These are phyloP conservation scores for Metschnikowia lochheadii DNA, from an alignment of 805 yeast species.

Conservation along the genomic window DNA sequence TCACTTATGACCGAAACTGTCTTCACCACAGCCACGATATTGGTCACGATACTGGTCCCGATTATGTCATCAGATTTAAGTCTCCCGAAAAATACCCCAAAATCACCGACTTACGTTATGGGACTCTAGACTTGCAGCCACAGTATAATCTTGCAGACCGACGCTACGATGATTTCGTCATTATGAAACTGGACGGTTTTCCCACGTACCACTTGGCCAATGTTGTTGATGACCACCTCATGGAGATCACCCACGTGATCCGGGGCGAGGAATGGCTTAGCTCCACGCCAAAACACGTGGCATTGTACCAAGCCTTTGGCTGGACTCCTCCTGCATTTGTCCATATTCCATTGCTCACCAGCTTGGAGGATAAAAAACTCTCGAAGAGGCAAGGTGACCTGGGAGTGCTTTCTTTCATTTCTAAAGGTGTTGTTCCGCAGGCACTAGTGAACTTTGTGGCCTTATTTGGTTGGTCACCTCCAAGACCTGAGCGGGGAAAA, in stretches of 20 bases:
- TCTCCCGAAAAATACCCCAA: slow-evolving; percentile 68
- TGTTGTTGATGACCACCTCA: slow-evolving; percentile 89
- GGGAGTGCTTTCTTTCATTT: slow-evolving; percentile 57
- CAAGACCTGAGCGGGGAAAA: slow-evolving; percentile 46
- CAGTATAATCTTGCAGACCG: slow-evolving; percentile 67
- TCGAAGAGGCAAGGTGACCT: slow-evolving; percentile 84
- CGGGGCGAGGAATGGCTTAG: slow-evolving; percentile 98
- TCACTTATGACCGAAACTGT: slow-evolving; percentile 87
- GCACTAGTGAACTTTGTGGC: slow-evolving; percentile 85
- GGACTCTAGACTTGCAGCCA: slow-evolving; percentile 69
- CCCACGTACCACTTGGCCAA: slow-evolving; percentile 98
- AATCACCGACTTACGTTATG: slow-evolving; percentile 75
- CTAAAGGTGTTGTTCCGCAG: slow-evolving; percentile 73
- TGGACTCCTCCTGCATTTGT: slow-evolving; percentile 79
- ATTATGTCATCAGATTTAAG: slow-evolving; percentile 65
- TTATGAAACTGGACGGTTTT: slow-evolving; percentile 86
- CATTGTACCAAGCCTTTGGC: slow-evolving; percentile 78
- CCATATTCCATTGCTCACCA: slow-evolving; percentile 88
- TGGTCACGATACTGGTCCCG: slow-evolving; percentile 40
- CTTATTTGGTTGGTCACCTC: slow-evolving; percentile 93
- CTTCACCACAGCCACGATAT: slow-evolving; percentile 33
- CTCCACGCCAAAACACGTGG: slow-evolving; percentile 91
- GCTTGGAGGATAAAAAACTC: slow-evolving; percentile 66
- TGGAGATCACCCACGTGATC: slow-evolving; percentile 90
- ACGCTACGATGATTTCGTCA: slow-evolving; percentile 84